Evolutionary conservation across 306 rosid genomes (phyloP).

Genomic region (Crataegus laevigata): DNA sequence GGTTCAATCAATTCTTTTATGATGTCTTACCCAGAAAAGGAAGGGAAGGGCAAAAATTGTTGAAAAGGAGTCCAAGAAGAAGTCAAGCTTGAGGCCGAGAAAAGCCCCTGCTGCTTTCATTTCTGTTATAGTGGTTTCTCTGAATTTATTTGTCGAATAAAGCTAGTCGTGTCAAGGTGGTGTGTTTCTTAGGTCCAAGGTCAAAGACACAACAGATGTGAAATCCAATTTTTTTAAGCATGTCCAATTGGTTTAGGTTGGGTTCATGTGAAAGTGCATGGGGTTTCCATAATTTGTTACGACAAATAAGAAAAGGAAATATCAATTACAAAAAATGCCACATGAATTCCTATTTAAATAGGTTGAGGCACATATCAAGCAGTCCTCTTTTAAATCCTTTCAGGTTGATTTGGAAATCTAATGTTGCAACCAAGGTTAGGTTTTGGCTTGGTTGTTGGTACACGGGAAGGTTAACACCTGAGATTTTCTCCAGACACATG

Average conservation of each 20-base stretch:
- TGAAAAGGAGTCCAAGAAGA: neutral
- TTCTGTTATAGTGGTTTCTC: neutral
- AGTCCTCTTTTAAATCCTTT: no score
- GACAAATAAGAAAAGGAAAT: no score
- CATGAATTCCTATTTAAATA: no score
- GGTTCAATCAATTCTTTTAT: neutral
- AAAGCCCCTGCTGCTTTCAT: neutral
- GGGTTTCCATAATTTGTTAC: neutral
- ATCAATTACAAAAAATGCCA: no score
- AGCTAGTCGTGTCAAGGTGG: neutral
- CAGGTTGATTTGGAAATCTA: no score
- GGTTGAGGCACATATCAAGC: no score
- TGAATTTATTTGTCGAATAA: neutral
- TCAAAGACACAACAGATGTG: neutral
- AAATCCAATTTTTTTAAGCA: neutral
- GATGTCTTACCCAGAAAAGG: neutral
- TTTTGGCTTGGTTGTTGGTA: no score
- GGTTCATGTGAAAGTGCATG: neutral
- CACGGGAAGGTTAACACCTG: no score
- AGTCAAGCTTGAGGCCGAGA: neutral
- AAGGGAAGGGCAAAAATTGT: neutral
- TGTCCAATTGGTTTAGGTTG: neutral
- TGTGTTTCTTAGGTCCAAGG: neutral
- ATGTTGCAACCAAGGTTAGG: no score
- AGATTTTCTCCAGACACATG: no score